phyloP scores from a whole-genome alignment of 208 protist genomes.

The Herpetomonas muscarum region DNA sequence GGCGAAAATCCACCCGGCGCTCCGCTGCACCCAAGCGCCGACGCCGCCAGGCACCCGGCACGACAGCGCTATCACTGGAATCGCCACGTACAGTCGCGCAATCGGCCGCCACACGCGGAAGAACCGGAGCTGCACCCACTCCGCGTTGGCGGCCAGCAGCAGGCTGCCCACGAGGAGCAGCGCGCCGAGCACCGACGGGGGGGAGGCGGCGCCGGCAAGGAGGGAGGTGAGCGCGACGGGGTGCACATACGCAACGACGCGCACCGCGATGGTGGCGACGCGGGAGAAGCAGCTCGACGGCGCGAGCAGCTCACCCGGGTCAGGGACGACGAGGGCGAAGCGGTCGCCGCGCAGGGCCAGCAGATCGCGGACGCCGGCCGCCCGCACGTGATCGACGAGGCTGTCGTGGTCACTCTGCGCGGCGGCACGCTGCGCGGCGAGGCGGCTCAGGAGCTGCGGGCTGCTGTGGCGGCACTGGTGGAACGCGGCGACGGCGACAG shows the following conservation, averaged over 20 bases:
- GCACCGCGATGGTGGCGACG: background rate
- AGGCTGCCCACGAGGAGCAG: slow-evolving; percentile 14
- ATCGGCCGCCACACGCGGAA: slow-evolving; percentile 20
- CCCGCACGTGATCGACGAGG: slow-evolving; percentile 11
- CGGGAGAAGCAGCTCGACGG: background rate
- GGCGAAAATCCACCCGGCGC: slow-evolving; percentile 2
- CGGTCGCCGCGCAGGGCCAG: slow-evolving; percentile 8
- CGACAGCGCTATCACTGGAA: slow-evolving; percentile 15
- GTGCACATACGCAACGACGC: slow-evolving; percentile 8
- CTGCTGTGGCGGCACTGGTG: slow-evolving; percentile 21
- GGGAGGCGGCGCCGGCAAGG: slow-evolving; percentile 6
- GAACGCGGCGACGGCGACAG: slow-evolving; percentile 13
- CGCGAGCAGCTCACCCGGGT: slow-evolving; percentile 1
- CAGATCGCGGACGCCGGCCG: slow-evolving; percentile 5
- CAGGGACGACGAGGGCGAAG: slow-evolving; percentile 15
- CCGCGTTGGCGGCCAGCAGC: slow-evolving; percentile 6
- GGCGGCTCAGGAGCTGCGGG: background rate
- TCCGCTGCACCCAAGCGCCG: slow-evolving; percentile 9
- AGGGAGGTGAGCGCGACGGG: slow-evolving; percentile 16
- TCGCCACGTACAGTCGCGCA: slow-evolving; percentile 2
- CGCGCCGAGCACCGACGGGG: slow-evolving; percentile 11
- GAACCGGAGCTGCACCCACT: slow-evolving; percentile 16
- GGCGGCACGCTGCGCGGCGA: slow-evolving; percentile 5
- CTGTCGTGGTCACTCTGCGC: slow-evolving; percentile 8
- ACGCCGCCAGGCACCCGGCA: slow-evolving; percentile 8